phyloP scores from a whole-genome alignment of 345 rosid species.

The Combretum micranthum region DNA sequence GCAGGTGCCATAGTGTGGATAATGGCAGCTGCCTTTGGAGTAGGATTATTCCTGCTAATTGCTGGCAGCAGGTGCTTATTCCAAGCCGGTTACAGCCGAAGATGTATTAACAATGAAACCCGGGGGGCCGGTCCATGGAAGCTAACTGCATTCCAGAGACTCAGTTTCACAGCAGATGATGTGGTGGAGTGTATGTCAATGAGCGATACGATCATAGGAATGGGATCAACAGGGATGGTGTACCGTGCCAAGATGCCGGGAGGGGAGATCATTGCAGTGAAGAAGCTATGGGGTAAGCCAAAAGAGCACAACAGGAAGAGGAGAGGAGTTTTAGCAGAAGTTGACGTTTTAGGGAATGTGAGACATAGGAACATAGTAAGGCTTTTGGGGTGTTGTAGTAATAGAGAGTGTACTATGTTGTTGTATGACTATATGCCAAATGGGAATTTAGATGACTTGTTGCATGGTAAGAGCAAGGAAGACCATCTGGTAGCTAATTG shows the following conservation, averaged over 20 bases:
- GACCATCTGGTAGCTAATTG: constrained; percentile 68
- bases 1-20: constrained; percentile 95
- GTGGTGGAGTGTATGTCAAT: constrained; percentile 67
- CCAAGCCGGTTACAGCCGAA: constrained; percentile 43
- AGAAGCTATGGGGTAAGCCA: constrained; percentile 86
- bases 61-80: constrained; percentile 64
- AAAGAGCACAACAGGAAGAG: constrained; percentile 66
- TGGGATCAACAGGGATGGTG: constrained; percentile 94
- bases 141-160: constrained; percentile 80
- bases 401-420: constrained; percentile 89
- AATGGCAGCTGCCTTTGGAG: constrained; percentile 77
- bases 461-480: constrained; percentile 73
- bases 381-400: constrained; percentile 80
- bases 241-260: constrained; percentile 91
- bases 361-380: constrained; percentile 92
- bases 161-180: constrained; percentile 86
- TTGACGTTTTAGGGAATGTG: constrained; percentile 84
- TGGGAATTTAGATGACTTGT: constrained; percentile 71
- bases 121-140: constrained; percentile 83
- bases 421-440: constrained; percentile 95
- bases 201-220: constrained; percentile 76
- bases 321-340: constrained; percentile 87
- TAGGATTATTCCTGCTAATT: constrained; percentile 63
- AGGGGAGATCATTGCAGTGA: constrained; percentile 93
- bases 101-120: constrained; percentile 15